Evolutionary conservation across 805 yeast species (phyloP), one percentile per base, ranked within the genome.

Genomic region (Candida insectorum): DNA sequence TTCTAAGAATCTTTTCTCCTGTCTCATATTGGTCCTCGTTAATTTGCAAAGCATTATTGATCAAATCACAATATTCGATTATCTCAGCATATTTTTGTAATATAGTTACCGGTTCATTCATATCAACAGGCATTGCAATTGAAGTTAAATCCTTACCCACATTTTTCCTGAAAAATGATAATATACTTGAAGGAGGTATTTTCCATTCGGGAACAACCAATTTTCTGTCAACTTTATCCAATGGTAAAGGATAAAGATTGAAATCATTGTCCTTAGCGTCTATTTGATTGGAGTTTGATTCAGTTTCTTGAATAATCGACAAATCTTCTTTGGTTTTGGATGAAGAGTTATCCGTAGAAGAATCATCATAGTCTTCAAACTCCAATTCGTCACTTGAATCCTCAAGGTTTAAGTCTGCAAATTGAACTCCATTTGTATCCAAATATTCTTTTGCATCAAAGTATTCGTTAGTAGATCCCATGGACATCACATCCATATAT

Each of bases 41-140:
- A 0, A 68, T 62, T 30, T 54, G 55, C n/a, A 75, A 54, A 0
- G 94, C 85, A 24, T 73, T 69, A 41, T 79, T 78, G 27, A 93
- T 62, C 25, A 93, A 51, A 27, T 73, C 63, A 21, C 85, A 58
- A 54, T 86, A 86, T 56, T 93, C 98, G 51, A 85, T 69, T 28
- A 78, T 57, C 56, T 93, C 98, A 0, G 93, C 70, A 46, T 81
- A 76, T 41, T 79, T 75, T 55, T 93, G 96, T 36, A 91, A 65
- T 18, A 85, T 77, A 0, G 94, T 77, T 15, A 91, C 54, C 0
- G 98, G 98, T 58, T 93, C 98, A 60, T 93, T 93, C 34, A 88
- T 75, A 1, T 93, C 80, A 6, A 93, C 95, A 1, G 98, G 98
- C 89, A 91, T 88, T 0, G 96, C 80, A 28, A 89, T 74, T 1